phyloP scores from a whole-genome alignment of 164 flowering plant species.

The Nelumbo lutea region DNA sequence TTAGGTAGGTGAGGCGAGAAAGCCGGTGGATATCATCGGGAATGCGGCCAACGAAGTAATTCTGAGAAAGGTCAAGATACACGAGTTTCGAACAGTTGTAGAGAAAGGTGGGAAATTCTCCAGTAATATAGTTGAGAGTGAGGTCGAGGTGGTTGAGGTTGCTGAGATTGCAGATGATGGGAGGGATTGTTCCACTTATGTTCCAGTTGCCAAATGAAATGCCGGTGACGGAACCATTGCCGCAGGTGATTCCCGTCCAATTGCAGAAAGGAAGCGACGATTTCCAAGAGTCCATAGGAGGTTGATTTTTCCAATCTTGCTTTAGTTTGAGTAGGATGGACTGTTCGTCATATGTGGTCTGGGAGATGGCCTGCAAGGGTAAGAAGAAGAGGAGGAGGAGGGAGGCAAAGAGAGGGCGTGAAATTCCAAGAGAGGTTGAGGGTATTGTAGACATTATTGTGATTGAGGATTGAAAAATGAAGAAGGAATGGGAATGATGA shows the following conservation, averaged over 20 bases:
- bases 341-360: no score
- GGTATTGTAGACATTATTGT: no score
- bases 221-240: conserved; percentile 27
- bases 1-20: no score
- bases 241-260: conserved; percentile 43
- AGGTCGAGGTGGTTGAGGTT: conserved; percentile 43
- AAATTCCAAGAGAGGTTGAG: no score
- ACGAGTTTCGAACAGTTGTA: conserved; percentile 52
- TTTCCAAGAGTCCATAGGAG: conserved; percentile 30
- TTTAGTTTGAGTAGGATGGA: conserved; percentile 29
- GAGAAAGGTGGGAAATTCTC: conserved; percentile 50
- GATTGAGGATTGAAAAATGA: no score
- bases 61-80: conserved; percentile 29
- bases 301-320: conserved; percentile 22
- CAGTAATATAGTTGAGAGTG: conserved; percentile 38
- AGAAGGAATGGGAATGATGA: no score
- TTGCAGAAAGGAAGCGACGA: conserved; percentile 31
- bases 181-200: conserved; percentile 33
- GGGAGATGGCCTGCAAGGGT: no score
- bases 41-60: no score
- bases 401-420: no score
- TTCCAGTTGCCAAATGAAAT: conserved; percentile 19
- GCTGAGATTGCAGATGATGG: conserved; percentile 43
- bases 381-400: no score
- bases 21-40: no score